Evolutionary conservation across 768 basidiomycete species (phyloP).

Genomic region (Russula emetica): DNA sequence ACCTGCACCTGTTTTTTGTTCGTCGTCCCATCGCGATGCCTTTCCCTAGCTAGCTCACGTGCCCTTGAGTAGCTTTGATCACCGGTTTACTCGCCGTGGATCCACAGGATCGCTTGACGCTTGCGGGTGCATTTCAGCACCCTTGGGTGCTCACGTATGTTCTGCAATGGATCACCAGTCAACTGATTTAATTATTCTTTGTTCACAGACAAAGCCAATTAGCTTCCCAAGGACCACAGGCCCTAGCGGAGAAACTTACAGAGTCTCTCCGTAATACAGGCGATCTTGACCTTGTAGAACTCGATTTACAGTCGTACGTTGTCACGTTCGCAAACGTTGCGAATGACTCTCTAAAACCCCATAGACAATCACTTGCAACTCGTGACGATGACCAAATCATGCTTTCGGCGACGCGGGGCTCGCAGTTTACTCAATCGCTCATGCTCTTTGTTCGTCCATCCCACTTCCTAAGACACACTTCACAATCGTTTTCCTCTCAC

Average conservation of each 20-base stretch:
- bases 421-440: constrained; percentile 77
- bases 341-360: not conserved
- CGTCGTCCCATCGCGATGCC: constrained; percentile 38
- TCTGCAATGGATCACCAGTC: not conserved
- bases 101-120: constrained; percentile 59
- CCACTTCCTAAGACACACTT: not conserved
- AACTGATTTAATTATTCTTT: not conserved
- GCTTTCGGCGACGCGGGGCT: constrained; percentile 49
- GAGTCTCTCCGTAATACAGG: constrained; percentile 63
- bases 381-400: constrained; percentile 59
- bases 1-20: constrained; percentile 50
- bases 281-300: constrained; percentile 68
- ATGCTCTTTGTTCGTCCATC: constrained; percentile 70
- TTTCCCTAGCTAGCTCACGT: not conserved
- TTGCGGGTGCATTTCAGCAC: constrained; percentile 54
- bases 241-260: constrained; percentile 68
- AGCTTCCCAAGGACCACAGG: constrained; percentile 45
- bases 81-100: constrained; percentile 69
- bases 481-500: not conserved
- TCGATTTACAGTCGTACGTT: constrained; percentile 43
- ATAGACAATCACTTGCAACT: constrained; percentile 38
- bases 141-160: constrained; percentile 69
- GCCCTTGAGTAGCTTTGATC: constrained; percentile 62
- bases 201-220: constrained; percentile 63
- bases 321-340: not conserved